These are phyloP conservation scores for Triangularia verruculosa DNA, from an alignment of 2,329 filamentous ascomycete genomes.

Conservation along the genomic window DNA sequence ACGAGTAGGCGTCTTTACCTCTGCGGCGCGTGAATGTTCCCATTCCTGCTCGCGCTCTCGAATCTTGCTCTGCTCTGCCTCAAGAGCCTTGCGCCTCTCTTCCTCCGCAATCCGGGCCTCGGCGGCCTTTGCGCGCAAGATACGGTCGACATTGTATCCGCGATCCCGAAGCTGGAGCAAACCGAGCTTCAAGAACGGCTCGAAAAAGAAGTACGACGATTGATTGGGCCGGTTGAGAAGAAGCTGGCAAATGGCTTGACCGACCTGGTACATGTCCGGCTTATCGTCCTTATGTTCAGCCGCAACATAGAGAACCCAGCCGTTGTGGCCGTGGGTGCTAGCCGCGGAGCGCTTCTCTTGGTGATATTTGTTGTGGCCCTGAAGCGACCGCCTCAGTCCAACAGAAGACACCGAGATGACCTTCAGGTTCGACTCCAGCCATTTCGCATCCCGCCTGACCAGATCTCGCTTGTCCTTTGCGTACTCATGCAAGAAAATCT, in stretches of 20 bases:
- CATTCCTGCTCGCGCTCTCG: constrained; percentile 52
- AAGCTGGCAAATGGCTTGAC: constrained; percentile 77
- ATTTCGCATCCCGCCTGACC: constrained; percentile 84
- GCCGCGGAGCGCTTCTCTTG: constrained; percentile 74
- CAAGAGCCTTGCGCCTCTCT: constrained; percentile 69
- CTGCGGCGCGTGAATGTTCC: constrained; percentile 43
- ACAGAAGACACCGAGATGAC: constrained; percentile 79
- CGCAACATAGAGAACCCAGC: constrained; percentile 73
- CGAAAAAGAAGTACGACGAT: constrained; percentile 84
- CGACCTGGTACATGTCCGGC: constrained; percentile 88
- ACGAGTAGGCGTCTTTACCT: constrained; percentile 41
- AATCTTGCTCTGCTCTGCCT: constrained; percentile 68
- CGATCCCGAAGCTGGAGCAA: constrained; percentile 77
- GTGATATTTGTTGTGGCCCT: constrained; percentile 65
- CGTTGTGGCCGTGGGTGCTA: constrained; percentile 50
- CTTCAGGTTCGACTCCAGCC: constrained; percentile 81
- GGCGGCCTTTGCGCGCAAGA: constrained; percentile 80
- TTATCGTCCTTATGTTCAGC: constrained; percentile 57
- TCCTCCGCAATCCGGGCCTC: constrained; percentile 86
- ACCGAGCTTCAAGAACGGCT: constrained; percentile 84
- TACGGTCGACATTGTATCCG: constrained; percentile 95
- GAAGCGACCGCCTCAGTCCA: constrained; percentile 71
- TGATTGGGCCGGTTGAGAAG: constrained; percentile 80
- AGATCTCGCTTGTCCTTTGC: constrained; percentile 66
- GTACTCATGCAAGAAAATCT: constrained; percentile 82